Conservation (phyloP, 2,329 filamentous ascomycete species). For the Colletotrichum plurivorum region DNA sequence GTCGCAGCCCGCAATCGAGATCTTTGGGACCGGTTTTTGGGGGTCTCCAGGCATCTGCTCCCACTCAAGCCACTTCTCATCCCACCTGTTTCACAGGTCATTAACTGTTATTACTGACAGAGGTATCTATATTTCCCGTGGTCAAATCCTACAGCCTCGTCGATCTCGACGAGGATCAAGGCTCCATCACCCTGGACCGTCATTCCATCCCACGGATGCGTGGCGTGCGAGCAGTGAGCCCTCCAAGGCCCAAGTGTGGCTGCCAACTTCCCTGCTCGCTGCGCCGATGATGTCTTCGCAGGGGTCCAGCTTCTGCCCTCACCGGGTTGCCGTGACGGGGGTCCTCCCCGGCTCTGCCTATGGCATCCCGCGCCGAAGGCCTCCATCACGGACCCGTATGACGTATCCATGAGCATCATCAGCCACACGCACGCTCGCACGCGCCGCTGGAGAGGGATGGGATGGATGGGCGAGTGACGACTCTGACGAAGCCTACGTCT, state of each 20-base stretch:
- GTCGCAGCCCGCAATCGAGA: conserved; percentile 38
- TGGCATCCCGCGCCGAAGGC: conserved; percentile 31
- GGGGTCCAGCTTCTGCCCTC: conserved; percentile 12
- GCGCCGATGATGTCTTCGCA: conserved; percentile 32
- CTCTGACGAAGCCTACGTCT: conserved; percentile 23
- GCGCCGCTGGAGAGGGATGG: conserved; percentile 19
- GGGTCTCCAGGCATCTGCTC: conserved; percentile 1
- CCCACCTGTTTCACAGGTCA: conserved; percentile 4
- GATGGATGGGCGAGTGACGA: conserved; percentile 28
- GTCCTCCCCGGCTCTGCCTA: conserved; percentile 25
- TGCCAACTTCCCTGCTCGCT: conserved; percentile 39
- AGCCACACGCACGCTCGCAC: conserved; percentile 35
- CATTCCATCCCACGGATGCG: neutral
- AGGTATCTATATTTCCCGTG: neutral
- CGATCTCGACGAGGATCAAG: neutral
- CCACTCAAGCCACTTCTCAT: neutral
- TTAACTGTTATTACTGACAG: too few species aligned
- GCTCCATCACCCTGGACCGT: neutral
- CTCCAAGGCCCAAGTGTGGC: conserved; percentile 27
- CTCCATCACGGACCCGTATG: conserved; percentile 39
- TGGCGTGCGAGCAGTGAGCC: conserved; percentile 20
- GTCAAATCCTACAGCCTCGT: conserved; percentile 5
- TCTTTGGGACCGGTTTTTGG: conserved; percentile 22
- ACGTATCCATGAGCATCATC: conserved; percentile 36
- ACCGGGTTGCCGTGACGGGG: conserved; percentile 18